Conservation (phyloP, 2,329 filamentous ascomycete genomes). For the Apiospora koreana region DNA sequence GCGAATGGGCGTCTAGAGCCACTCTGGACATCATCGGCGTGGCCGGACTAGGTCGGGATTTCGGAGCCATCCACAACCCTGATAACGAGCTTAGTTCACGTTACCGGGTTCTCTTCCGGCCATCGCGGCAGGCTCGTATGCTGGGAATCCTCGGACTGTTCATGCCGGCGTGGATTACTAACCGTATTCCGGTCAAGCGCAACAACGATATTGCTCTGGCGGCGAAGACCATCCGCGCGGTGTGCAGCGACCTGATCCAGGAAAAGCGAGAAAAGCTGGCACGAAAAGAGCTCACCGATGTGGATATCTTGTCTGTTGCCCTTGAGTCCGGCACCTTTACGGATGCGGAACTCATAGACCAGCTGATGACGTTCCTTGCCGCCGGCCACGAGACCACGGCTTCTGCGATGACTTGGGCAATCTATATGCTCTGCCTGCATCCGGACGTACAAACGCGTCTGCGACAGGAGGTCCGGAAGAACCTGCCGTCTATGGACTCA, state of each 20-base stretch:
- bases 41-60: conserved; percentile 72
- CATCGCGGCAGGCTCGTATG: conserved; percentile 51
- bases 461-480: conserved; percentile 39
- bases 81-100: conserved; percentile 58
- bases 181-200: conserved; percentile 65
- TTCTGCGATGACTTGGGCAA: conserved; percentile 40
- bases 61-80: conserved; percentile 64
- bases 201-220: conserved; percentile 66
- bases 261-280: conserved; percentile 63
- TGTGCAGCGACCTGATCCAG: conserved; percentile 67
- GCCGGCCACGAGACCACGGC: conserved; percentile 49
- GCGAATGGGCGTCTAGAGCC: conserved; percentile 64
- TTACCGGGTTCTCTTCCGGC: conserved; percentile 58
- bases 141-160: conserved; percentile 62
- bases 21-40: conserved; percentile 77
- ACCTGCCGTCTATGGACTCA: conserved; percentile 37
- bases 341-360: conserved; percentile 39
- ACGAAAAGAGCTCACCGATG: conserved; percentile 41
- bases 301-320: conserved; percentile 40
- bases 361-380: conserved; percentile 45
- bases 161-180: conserved; percentile 63
- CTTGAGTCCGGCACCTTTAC: conserved; percentile 38
- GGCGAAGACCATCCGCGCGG: conserved; percentile 59
- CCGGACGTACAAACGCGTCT: conserved; percentile 39
- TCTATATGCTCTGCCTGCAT: conserved; percentile 38